Conservation (phyloP, 2,329 filamentous ascomycete species). For the Cercospora zeae-maydis region DNA sequence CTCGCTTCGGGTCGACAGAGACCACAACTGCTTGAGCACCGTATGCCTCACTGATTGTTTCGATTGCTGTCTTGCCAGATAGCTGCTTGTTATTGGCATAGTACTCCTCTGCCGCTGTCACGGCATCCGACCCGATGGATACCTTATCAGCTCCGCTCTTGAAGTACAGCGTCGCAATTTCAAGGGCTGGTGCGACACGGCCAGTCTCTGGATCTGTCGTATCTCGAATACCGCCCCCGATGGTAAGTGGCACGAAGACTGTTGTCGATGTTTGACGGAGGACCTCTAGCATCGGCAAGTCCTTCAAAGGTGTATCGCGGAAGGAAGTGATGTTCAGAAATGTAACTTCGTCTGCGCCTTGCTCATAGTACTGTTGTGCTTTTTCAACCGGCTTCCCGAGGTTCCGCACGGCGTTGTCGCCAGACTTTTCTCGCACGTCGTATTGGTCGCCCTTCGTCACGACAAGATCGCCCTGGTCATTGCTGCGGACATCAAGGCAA, state of each 20-base stretch:
- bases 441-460: slow-evolving; percentile 99
- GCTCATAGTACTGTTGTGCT: slow-evolving; percentile 89
- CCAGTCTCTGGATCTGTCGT: slow-evolving; percentile 79
- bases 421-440: slow-evolving; percentile 87
- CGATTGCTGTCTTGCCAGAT: slow-evolving; percentile 82
- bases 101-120: slow-evolving; percentile 88
- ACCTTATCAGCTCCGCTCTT: slow-evolving; percentile 96
- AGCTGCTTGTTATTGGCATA: slow-evolving; percentile 66
- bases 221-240: slow-evolving; percentile 93
- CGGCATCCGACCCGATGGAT: slow-evolving; percentile 91
- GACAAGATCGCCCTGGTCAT: slow-evolving; percentile 90
- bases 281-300: slow-evolving; percentile 94
- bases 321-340: slow-evolving; percentile 99
- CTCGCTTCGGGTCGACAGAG: slow-evolving; percentile 85
- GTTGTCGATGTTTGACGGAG: slow-evolving; percentile 79
- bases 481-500: slow-evolving; percentile 90
- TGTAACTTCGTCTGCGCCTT: slow-evolving; percentile 93
- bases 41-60: slow-evolving; percentile 90
- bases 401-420: slow-evolving; percentile 69
- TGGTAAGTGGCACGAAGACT: slow-evolving; percentile 92
- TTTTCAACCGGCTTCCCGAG: slow-evolving; percentile 95
- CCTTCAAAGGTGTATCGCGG: slow-evolving; percentile 86
- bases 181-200: slow-evolving; percentile 78
- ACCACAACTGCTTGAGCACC: slow-evolving; percentile 96
- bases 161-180: slow-evolving; percentile 97